Evolutionary conservation across 225 moss, liverwort and hornwort genomes (phyloP).

Genomic region (Rhytidiadelphus loreus): DNA sequence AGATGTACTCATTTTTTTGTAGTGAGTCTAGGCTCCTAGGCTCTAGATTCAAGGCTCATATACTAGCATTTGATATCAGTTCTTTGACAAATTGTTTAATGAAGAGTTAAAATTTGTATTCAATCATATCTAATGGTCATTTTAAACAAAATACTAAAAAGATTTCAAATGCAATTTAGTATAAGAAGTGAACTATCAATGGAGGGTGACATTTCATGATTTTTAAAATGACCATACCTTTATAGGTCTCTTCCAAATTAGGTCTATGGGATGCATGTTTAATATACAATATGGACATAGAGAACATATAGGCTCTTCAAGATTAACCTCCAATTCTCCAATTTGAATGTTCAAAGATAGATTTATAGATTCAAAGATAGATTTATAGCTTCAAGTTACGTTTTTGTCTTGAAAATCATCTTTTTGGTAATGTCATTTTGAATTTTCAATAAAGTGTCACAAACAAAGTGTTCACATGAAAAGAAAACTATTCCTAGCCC

Average conservation of each 20-base stretch:
- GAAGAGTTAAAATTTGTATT: background rate
- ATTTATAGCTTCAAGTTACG: background rate
- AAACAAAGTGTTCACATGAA: background rate
- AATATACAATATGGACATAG: no score
- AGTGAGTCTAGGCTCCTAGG: no score
- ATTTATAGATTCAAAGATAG: background rate
- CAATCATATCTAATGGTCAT: background rate
- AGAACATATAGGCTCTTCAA: rapidly evolving
- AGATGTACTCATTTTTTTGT: no score
- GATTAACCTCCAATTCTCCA: background rate
- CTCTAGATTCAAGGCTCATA: no score
- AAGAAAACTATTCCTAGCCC: background rate
- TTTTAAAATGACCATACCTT: rapidly evolving
- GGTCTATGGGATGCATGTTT: rapidly evolving
- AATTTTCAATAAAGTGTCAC: background rate
- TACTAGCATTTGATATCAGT: background rate
- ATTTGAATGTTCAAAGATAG: background rate
- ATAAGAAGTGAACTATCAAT: background rate
- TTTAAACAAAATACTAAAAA: background rate
- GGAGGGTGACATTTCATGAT: background rate
- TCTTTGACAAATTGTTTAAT: background rate
- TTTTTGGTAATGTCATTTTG: background rate
- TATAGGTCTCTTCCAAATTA: background rate
- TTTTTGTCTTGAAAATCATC: background rate
- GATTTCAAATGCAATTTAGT: background rate